Conservation (phyloP, 2,329 filamentous ascomycete genomes). For the Fusarium sp. region DNA sequence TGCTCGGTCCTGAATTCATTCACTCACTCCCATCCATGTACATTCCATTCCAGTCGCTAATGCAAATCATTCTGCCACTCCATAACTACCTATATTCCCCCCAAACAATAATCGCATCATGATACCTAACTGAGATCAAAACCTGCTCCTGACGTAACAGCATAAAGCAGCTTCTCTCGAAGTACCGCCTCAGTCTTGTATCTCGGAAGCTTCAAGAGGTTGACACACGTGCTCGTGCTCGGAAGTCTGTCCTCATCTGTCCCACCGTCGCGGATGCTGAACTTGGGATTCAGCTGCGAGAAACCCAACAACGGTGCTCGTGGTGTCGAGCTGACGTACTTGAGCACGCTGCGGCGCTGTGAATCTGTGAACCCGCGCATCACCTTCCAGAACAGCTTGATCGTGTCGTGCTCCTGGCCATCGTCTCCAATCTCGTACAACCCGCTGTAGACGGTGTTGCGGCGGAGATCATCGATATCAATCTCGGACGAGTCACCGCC, state of each 20-base stretch:
- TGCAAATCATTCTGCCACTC: constrained; percentile 20
- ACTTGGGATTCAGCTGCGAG: constrained; percentile 80
- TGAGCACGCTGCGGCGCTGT: constrained; percentile 84
- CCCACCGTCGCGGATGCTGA: constrained; percentile 83
- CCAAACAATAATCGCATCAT: background rate
- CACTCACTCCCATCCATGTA: constrained; percentile 4
- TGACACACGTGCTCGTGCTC: constrained; percentile 95
- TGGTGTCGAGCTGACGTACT: constrained; percentile 94
- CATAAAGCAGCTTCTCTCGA: constrained; percentile 85
- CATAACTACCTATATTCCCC: background rate
- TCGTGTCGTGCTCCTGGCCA: constrained; percentile 80
- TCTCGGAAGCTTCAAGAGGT: constrained; percentile 87
- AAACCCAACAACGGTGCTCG: constrained; percentile 90
- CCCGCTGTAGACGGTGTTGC: constrained; percentile 86
- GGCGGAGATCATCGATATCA: constrained; percentile 82
- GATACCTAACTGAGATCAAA: constrained; percentile 78
- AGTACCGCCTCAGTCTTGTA: constrained; percentile 73
- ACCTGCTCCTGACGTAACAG: constrained; percentile 86
- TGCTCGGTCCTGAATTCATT: background rate
- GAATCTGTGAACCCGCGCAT: constrained; percentile 77
- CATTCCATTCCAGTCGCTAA: constrained; percentile 25
- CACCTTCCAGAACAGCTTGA: constrained; percentile 90
- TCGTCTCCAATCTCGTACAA: constrained; percentile 92
- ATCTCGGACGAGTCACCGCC: constrained; percentile 87
- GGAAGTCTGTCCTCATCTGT: constrained; percentile 73